These are phyloP conservation scores for Mycena kentingensis DNA, from an alignment of 768 basidiomycete genomes.

Conservation along the genomic window DNA sequence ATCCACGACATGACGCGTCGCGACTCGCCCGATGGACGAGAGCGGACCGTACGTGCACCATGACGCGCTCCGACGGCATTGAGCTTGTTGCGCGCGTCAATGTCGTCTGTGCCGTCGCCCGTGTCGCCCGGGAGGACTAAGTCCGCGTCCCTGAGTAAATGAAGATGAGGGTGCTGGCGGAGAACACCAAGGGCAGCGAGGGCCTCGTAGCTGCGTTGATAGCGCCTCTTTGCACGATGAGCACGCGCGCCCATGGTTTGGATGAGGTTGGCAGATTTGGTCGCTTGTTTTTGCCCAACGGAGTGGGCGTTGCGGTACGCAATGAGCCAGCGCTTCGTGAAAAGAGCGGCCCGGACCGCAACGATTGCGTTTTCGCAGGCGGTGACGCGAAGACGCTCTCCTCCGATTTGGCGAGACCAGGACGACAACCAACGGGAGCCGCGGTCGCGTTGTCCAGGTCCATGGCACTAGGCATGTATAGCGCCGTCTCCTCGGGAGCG, in stretches of 20 bases:
- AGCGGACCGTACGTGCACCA: background rate
- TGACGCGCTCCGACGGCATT: background rate
- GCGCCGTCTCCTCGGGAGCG: background rate
- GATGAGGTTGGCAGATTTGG: background rate
- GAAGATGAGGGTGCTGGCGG: background rate
- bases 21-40: background rate
- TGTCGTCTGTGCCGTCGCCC: background rate
- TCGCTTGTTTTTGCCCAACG: background rate
- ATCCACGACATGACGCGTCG: conserved; percentile 3
- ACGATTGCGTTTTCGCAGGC: background rate
- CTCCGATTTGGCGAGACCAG: background rate
- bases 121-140: background rate
- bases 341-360: background rate
- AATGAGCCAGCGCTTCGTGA: background rate
- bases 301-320: background rate
- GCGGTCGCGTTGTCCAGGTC: background rate
- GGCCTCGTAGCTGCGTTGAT: background rate
- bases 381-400: background rate
- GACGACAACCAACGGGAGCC: background rate
- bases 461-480: background rate
- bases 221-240: background rate
- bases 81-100: conserved; percentile 1
- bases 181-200: background rate
- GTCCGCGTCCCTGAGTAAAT: background rate
- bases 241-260: background rate